These are phyloP conservation scores for Apiotrichum akiyoshidainum DNA, from an alignment of 1,284 basidiomycete genomes.

Conservation along the genomic window DNA sequence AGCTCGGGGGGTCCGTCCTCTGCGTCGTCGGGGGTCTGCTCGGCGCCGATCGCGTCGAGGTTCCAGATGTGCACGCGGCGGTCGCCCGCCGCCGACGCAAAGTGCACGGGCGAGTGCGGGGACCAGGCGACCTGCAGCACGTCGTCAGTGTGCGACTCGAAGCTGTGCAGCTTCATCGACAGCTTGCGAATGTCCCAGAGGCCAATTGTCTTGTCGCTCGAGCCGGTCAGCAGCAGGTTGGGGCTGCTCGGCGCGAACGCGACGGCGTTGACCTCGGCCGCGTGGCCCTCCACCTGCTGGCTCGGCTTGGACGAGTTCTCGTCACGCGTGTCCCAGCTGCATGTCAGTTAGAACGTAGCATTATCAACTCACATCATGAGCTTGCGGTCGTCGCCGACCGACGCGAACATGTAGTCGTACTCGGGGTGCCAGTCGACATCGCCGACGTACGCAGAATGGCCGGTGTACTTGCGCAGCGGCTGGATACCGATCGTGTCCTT, in stretches of 20 bases:
- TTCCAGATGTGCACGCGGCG: conserved; percentile 96
- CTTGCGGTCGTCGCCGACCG: conserved; percentile 95
- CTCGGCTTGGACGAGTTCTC: conserved; percentile 62
- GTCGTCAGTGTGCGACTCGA: conserved; percentile 92
- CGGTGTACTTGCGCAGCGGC: conserved; percentile 76
- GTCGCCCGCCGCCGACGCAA: conserved; percentile 89
- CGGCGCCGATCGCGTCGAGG: conserved; percentile 83
- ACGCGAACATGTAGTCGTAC: conserved; percentile 82
- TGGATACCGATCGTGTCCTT: conserved; percentile 76
- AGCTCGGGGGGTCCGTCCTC: conserved; percentile 94
- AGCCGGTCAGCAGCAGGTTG: conserved; percentile 86
- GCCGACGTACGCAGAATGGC: conserved; percentile 84
- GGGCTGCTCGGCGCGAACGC: conserved; percentile 82
- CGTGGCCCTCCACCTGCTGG: conserved; percentile 77
- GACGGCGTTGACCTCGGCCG: conserved; percentile 84
- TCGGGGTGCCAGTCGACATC: conserved; percentile 95
- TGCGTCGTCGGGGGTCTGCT: conserved; percentile 95
- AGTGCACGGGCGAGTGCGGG: conserved; percentile 83
- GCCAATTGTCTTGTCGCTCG: conserved; percentile 87
- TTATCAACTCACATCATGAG: conserved; percentile 71
- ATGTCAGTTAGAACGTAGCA: neutral
- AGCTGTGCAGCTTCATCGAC: conserved; percentile 78
- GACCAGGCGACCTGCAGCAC: conserved; percentile 94
- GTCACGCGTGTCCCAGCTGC: conserved; percentile 87
- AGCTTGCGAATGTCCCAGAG: conserved; percentile 86